Percentiles rank a stretch among this genome's conserved stretches.
phyloP scores from a whole-genome alignment of 345 rosid genomes.

The Brassica carinata region DNA sequence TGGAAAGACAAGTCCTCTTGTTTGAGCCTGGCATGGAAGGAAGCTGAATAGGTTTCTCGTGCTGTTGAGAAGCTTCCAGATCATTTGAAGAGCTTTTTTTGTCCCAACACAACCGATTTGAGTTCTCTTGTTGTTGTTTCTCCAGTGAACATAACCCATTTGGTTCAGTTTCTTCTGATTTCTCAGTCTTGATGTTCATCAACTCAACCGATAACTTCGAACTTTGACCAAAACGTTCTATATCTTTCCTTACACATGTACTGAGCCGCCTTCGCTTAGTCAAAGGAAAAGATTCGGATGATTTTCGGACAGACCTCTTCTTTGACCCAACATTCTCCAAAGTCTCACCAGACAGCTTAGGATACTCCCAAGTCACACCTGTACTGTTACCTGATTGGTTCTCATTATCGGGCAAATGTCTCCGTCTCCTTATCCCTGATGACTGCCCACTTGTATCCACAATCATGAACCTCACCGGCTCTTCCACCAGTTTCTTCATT shows the following conservation, averaged over 20 bases:
- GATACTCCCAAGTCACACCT: not conserved
- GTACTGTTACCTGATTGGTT: not conserved
- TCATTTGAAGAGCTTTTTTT: constrained; percentile 14
- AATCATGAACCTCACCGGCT: constrained; percentile 44
- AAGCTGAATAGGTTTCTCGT: constrained; percentile 10
- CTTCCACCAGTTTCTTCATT: constrained; percentile 30
- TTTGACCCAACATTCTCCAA: constrained; percentile 41
- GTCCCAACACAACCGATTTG: constrained; percentile 24
- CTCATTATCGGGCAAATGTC: constrained; percentile 40
- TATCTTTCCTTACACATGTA: constrained; percentile 52
- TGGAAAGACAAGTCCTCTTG: not conserved
- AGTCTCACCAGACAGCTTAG: constrained; percentile 18
- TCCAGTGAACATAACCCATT: constrained; percentile 26
- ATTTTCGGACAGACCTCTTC: constrained; percentile 49
- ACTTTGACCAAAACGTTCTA: constrained; percentile 32
- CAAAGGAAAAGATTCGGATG: constrained; percentile 42
- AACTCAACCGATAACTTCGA: constrained; percentile 26
- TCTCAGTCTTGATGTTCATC: constrained; percentile 21
- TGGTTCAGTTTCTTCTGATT: constrained; percentile 31
- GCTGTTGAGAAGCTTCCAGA: constrained; percentile 13
- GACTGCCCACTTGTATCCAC: constrained; percentile 61
- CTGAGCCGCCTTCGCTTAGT: constrained; percentile 54
- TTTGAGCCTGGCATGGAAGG: constrained; percentile 2
- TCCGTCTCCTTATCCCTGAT: constrained; percentile 41
- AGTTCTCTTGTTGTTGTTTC: constrained; percentile 20